Percentiles rank a stretch among this genome's conserved stretches.
These are phyloP conservation scores for Pythium aphanidermatum DNA, from an alignment of 352 stramenopile species.

Conservation along the genomic window DNA sequence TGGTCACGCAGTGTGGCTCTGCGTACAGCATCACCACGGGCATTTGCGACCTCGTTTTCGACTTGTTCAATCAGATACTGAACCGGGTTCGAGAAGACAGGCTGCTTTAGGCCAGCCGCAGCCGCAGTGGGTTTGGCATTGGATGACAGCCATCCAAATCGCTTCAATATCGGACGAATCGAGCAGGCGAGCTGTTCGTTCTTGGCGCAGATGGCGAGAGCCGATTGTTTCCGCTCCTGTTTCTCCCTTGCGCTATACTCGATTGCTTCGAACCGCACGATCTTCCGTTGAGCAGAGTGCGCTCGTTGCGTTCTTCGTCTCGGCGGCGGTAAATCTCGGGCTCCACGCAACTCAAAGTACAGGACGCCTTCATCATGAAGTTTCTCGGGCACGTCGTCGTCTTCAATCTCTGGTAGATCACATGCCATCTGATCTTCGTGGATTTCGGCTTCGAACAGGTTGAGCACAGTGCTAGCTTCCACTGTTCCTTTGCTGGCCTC, in stretches of 20 bases:
- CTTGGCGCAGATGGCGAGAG: conserved; percentile 30
- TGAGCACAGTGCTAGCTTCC: conserved; percentile 40
- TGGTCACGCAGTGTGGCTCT: too few relatives aligned
- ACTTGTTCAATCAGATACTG: too few relatives aligned
- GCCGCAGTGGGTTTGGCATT: too few relatives aligned
- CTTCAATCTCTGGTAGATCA: conserved; percentile 70
- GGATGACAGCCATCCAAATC: conserved; percentile 18
- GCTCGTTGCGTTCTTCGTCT: conserved; percentile 5
- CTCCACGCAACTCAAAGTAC: conserved; percentile 47
- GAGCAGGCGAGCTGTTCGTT: conserved; percentile 24
- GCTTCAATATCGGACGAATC: conserved; percentile 25
- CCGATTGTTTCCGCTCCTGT: conserved; percentile 21
- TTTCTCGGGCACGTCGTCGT: conserved; percentile 59
- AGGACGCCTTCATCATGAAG: conserved; percentile 67
- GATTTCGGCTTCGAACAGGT: conserved; percentile 63
- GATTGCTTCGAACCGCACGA: conserved; percentile 28
- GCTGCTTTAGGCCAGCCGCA: too few relatives aligned
- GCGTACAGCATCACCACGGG: too few relatives aligned
- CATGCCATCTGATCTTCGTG: conserved; percentile 69
- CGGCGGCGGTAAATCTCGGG: conserved; percentile 37
- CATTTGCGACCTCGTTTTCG: too few relatives aligned
- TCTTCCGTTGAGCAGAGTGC: conserved; percentile 19
- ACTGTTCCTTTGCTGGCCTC: conserved; percentile 32
- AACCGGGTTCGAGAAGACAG: too few relatives aligned
- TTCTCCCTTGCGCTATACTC: conserved; percentile 28